These are phyloP conservation scores for Coemansia sp. DNA, from an alignment of 192 early-diverging fungal species.

Conservation along the genomic window DNA sequence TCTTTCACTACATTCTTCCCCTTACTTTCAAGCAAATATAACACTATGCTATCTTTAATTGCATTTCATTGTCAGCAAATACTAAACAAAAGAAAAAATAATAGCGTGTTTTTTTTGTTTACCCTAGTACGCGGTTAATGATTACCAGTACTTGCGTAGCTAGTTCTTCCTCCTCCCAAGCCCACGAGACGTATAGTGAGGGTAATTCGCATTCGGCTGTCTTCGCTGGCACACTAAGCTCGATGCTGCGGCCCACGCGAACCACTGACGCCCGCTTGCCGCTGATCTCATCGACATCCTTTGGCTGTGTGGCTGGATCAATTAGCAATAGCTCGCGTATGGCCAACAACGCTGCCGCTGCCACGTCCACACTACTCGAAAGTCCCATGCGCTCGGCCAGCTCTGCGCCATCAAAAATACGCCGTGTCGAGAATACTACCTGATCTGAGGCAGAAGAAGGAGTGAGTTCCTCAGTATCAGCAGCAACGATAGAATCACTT, in stretches of 20 bases:
- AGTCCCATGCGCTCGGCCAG: conserved; percentile 34
- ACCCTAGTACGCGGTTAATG: conserved; percentile 54
- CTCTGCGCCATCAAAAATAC: conserved; percentile 26
- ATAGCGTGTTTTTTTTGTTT: neutral
- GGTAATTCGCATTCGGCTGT: conserved; percentile 23
- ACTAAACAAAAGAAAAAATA: neutral
- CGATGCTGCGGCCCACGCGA: conserved; percentile 18
- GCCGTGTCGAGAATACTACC: conserved; percentile 37
- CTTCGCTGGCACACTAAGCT: conserved; percentile 13
- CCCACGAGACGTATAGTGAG: conserved; percentile 61
- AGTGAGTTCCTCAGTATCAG: neutral
- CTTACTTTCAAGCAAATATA: neutral
- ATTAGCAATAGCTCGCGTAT: conserved; percentile 31
- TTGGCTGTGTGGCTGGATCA: conserved; percentile 16
- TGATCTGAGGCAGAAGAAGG: conserved; percentile 5
- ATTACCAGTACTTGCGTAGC: conserved; percentile 63
- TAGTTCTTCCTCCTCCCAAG: conserved; percentile 68
- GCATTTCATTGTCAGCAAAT: neutral
- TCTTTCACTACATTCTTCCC: neutral
- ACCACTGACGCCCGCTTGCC: conserved; percentile 7
- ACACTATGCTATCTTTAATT: neutral
- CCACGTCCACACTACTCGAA: conserved; percentile 1
- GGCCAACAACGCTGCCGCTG: conserved; percentile 18
- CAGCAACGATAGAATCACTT: neutral
- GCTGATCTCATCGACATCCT: neutral